phyloP scores from a whole-genome alignment of 306 rosid genomes.

The Neltuma alba region DNA sequence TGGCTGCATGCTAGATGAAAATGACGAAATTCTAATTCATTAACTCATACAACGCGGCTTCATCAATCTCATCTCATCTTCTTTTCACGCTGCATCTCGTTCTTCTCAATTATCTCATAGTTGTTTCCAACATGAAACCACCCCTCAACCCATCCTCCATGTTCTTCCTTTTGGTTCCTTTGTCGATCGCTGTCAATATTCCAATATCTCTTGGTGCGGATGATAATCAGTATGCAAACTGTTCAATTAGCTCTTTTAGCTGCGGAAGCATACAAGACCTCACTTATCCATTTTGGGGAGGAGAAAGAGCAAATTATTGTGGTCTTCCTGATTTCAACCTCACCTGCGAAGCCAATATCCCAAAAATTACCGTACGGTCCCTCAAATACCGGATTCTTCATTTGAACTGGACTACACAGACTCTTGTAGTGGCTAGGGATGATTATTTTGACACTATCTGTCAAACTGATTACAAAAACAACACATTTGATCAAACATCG shows the following conservation, averaged over 20 bases:
- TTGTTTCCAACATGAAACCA: conserved; percentile 4
- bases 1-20: background rate
- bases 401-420: background rate
- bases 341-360: background rate
- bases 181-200: conserved; percentile 23
- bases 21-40: background rate
- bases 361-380: background rate
- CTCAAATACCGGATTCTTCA: conserved; percentile 33
- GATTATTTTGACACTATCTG: conserved; percentile 9
- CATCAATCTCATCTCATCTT: background rate
- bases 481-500: background rate
- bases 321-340: conserved; percentile 2
- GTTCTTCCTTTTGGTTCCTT: background rate
- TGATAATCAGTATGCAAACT: background rate
- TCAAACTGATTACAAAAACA: background rate
- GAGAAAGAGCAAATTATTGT: background rate
- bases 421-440: conserved; percentile 36
- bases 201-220: background rate
- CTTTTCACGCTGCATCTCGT: too few relatives aligned
- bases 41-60: background rate
- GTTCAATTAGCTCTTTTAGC: background rate
- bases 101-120: background rate
- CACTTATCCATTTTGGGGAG: conserved; percentile 43
- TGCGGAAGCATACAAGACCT: conserved; percentile 3
- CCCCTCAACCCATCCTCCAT: background rate